Evolutionary conservation across 2,329 filamentous ascomycete genomes (phyloP).

Genomic region (Sclerotinia nivalis): DNA sequence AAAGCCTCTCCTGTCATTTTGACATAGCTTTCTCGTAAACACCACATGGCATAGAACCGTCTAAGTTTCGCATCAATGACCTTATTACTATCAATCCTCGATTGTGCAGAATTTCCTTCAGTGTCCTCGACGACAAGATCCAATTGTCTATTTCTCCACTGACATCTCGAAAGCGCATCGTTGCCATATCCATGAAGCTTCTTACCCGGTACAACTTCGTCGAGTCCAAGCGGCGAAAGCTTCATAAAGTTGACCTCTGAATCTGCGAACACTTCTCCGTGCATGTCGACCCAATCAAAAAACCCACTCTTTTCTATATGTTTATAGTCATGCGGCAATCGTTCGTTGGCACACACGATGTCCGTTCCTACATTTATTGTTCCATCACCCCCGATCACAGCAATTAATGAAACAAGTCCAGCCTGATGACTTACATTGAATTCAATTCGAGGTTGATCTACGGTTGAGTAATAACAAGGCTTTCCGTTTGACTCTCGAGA

Average conservation of each 20-base stretch:
- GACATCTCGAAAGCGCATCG: conserved; percentile 35
- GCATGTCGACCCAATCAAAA: conserved; percentile 67
- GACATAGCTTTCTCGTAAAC: conserved; percentile 77
- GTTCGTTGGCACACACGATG: conserved; percentile 73
- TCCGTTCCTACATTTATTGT: conserved; percentile 66
- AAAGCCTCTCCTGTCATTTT: conserved; percentile 81
- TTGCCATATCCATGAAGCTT: conserved; percentile 26
- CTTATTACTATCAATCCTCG: conserved; percentile 36
- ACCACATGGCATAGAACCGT: conserved; percentile 77
- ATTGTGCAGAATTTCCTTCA: conserved; percentile 27
- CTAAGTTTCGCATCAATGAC: conserved; percentile 64
- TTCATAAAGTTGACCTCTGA: conserved; percentile 65
- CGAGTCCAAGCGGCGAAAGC: conserved; percentile 32
- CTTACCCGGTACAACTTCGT: conserved; percentile 21
- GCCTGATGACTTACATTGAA: conserved; percentile 83
- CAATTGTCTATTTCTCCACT: conserved; percentile 33
- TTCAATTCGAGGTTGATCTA: conserved; percentile 42
- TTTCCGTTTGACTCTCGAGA: conserved; percentile 53
- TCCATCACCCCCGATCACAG: conserved; percentile 40
- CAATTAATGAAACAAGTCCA: conserved; percentile 69
- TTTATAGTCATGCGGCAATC: conserved; percentile 60
- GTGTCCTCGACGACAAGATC: conserved; percentile 24
- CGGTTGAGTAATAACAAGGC: conserved; percentile 45
- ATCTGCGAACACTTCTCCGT: conserved; percentile 67
- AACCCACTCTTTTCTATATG: conserved; percentile 62